Evolutionary conservation across 306 rosid species (phyloP).

Genomic region (Argentina anserina): DNA sequence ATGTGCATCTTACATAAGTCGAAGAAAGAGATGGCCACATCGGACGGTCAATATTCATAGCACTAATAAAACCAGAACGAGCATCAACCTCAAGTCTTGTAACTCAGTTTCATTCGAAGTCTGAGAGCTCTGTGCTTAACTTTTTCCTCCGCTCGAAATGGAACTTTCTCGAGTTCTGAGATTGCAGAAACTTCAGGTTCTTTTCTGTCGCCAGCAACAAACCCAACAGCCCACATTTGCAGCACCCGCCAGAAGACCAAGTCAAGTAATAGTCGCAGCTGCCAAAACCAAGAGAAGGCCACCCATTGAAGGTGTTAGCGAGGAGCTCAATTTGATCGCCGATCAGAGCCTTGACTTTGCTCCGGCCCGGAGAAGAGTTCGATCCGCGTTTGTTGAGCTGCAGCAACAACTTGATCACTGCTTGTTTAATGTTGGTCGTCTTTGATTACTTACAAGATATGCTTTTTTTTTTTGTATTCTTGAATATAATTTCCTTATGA

Average conservation of each 20-base stretch:
- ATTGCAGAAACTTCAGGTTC: slow-evolving; percentile 27
- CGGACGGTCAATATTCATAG: slow-evolving; percentile 4
- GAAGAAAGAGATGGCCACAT: slow-evolving; percentile 2
- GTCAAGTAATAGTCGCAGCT: slow-evolving; percentile 20
- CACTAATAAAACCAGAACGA: background rate
- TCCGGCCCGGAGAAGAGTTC: slow-evolving; percentile 58
- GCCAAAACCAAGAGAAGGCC: slow-evolving; percentile 37
- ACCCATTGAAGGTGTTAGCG: slow-evolving; percentile 54
- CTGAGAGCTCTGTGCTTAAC: background rate
- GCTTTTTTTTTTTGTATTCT: no score
- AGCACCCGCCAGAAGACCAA: background rate
- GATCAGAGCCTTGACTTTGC: slow-evolving; percentile 55
- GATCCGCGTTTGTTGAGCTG: slow-evolving; percentile 46
- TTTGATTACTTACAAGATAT: no score
- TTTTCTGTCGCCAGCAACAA: slow-evolving; percentile 9
- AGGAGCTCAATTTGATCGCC: slow-evolving; percentile 57
- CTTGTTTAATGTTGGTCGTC: slow-evolving; percentile 65
- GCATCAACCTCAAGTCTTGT: background rate
- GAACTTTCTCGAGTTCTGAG: slow-evolving; percentile 32
- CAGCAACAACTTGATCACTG: slow-evolving; percentile 62
- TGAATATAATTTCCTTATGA: background rate
- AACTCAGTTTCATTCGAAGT: background rate
- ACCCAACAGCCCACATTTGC: slow-evolving; percentile 12
- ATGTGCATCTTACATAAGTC: background rate
- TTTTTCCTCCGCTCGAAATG: slow-evolving; percentile 28